phyloP scores from a whole-genome alignment of 768 basidiomycete species.

The Suillus variegatus region DNA sequence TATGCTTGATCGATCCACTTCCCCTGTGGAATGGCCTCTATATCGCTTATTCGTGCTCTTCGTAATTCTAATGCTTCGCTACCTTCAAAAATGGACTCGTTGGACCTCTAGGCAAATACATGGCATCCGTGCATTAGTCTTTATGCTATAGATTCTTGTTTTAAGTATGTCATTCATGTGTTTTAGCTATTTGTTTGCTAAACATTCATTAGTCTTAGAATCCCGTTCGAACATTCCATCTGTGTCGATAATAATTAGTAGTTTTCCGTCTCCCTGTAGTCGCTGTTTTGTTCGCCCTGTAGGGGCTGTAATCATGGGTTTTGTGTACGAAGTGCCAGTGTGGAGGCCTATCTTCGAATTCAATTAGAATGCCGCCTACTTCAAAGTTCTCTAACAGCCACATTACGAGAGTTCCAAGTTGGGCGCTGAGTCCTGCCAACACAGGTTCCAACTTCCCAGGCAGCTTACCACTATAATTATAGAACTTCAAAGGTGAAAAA shows the following conservation, averaged over 20 bases:
- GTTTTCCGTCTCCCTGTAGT: neutral
- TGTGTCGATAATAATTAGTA: neutral
- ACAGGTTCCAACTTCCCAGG: neutral
- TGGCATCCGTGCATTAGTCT: neutral
- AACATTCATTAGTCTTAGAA: neutral
- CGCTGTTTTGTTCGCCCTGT: conserved; percentile 2
- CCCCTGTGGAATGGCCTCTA: neutral
- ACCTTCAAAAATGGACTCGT: neutral
- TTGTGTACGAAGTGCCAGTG: neutral
- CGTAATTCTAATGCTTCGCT: conserved; percentile 1
- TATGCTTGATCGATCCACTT: conserved; percentile 19
- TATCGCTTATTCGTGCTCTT: conserved; percentile 9
- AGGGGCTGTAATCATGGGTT: neutral
- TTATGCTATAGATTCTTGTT: conserved; percentile 5
- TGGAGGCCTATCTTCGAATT: neutral
- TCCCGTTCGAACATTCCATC: neutral
- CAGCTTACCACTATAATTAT: neutral
- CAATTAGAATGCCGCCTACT: neutral
- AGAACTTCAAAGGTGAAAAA: neutral
- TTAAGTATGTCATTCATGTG: neutral
- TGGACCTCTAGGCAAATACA: neutral
- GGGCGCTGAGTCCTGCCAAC: neutral
- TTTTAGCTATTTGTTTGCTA: neutral
- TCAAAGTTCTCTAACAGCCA: neutral
- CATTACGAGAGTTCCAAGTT: neutral